These are phyloP conservation scores for Botrytis sinoallii DNA, from an alignment of 2,329 filamentous ascomycete species.

Conservation along the genomic window DNA sequence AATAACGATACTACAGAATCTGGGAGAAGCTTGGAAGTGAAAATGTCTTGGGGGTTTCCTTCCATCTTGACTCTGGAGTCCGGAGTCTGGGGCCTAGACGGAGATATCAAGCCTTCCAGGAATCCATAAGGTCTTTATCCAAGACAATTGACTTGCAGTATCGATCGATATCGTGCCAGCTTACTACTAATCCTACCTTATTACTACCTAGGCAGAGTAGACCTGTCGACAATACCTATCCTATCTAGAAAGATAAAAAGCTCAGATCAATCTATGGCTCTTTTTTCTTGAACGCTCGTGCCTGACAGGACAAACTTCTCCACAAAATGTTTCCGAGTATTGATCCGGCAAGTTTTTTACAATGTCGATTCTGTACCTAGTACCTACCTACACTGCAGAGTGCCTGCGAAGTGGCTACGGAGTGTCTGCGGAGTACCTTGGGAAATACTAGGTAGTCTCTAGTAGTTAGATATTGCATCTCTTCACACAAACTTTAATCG, in stretches of 20 bases:
- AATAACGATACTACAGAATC: constrained; percentile 9
- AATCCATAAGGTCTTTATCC: background rate
- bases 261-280: background rate
- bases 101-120: background rate
- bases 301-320: constrained; percentile 3
- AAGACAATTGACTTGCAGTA: background rate
- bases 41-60: background rate
- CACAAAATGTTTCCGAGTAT: background rate
- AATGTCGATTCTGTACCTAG: background rate
- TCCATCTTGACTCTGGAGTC: background rate
- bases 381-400: background rate
- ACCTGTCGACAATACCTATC: background rate
- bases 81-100: background rate
- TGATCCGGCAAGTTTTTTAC: background rate
- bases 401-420: background rate
- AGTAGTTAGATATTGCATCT: background rate
- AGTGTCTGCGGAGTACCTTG: background rate
- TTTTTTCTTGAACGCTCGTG: background rate
- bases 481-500: background rate
- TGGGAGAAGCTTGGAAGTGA: background rate
- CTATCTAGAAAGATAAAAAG: background rate
- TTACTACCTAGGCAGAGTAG: background rate
- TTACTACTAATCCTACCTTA: background rate
- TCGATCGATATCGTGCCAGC: background rate
- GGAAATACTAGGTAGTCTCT: background rate